Evolutionary conservation across 2,329 filamentous ascomycete genomes (phyloP).

Genomic region (Tolypocladium ovalisporum): DNA sequence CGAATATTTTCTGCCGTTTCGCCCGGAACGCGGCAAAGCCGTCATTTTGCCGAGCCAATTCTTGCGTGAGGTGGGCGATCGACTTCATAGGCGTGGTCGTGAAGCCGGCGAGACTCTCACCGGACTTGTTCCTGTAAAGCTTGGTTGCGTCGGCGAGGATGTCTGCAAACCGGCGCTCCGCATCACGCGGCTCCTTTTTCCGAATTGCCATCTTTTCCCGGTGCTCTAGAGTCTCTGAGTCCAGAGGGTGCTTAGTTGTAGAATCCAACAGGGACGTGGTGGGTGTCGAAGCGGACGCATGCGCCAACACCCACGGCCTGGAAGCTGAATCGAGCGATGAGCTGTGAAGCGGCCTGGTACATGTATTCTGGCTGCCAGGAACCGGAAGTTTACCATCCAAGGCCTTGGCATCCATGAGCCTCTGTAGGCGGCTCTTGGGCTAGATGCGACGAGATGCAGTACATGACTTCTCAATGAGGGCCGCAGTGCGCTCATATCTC

Average conservation of each 20-base stretch:
- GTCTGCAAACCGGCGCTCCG: slow-evolving; percentile 12
- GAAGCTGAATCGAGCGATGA: not conserved
- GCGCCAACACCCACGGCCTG: not conserved
- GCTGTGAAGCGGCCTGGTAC: not conserved
- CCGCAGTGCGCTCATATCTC: not conserved
- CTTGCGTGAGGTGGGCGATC: slow-evolving; percentile 18
- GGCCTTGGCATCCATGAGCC: not conserved
- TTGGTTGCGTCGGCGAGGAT: slow-evolving; percentile 23
- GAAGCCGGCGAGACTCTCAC: slow-evolving; percentile 18
- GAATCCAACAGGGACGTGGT: not conserved
- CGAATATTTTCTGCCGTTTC: slow-evolving; percentile 21
- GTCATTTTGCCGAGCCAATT: slow-evolving; percentile 23
- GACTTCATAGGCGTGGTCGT: slow-evolving; percentile 20
- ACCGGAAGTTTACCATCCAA: not conserved
- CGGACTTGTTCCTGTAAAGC: slow-evolving; percentile 17
- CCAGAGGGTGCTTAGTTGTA: not conserved
- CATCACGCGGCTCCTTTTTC: not conserved
- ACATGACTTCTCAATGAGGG: not conserved
- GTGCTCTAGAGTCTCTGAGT: not conserved
- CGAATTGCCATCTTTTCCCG: not conserved
- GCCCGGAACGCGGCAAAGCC: slow-evolving; percentile 25
- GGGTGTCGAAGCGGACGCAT: not conserved
- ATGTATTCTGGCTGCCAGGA: not conserved
- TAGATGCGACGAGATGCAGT: too few species aligned
- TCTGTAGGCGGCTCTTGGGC: not conserved